These are phyloP conservation scores for Fusarium incarnatum DNA, from an alignment of 2,329 filamentous ascomycete species.

Conservation along the genomic window DNA sequence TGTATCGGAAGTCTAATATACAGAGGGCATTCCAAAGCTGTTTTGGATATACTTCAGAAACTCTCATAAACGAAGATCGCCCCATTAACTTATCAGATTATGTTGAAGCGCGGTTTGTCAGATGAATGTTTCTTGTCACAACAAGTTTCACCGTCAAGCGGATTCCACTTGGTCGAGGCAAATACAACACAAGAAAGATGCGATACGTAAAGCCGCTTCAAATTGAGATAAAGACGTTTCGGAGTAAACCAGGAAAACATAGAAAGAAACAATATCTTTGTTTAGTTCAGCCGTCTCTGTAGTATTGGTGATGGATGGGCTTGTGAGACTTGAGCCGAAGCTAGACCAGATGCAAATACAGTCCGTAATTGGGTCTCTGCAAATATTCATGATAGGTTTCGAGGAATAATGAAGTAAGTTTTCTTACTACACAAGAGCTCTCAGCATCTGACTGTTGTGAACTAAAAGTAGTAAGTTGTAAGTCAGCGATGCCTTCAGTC, in stretches of 20 bases:
- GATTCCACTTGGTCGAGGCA: background rate
- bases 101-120: background rate
- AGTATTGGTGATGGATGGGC: background rate
- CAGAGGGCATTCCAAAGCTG: background rate
- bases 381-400: fast-evolving
- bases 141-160: background rate
- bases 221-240: background rate
- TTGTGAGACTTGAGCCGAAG: background rate
- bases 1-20: background rate
- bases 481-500: background rate
- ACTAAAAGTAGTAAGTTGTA: background rate
- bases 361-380: background rate
- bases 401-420: background rate
- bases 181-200: background rate
- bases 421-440: background rate
- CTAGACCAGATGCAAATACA: background rate
- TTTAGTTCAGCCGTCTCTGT: background rate
- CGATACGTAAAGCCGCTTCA: background rate
- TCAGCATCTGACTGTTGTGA: background rate
- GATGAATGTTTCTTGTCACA: background rate
- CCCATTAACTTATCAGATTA: background rate
- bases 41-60: background rate
- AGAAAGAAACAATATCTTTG: background rate
- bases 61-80: background rate
- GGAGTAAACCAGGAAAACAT: background rate